Evolutionary conservation across 345 rosid species (phyloP).

Genomic region (Excoecaria agallocha): DNA sequence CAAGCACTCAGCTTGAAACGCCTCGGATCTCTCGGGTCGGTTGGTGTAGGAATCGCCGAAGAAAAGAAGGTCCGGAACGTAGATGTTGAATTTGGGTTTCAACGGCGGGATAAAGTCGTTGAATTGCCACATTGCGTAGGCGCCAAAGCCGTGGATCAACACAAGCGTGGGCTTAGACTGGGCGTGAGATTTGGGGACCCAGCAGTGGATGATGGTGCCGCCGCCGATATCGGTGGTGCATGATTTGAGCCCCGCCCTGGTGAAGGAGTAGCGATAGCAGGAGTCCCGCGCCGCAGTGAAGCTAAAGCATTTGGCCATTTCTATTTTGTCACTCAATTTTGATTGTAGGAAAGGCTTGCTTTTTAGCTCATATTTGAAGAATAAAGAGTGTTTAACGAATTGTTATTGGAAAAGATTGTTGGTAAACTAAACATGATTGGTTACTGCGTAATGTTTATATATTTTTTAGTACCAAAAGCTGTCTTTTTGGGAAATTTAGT

Average conservation of each 20-base stretch:
- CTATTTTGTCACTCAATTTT: too few species aligned
- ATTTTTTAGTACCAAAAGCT: too few species aligned
- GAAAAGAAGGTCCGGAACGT: conserved; percentile 83
- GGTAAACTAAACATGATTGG: too few species aligned
- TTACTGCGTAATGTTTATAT: too few species aligned
- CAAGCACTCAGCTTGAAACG: conserved; percentile 73
- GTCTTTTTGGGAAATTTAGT: too few species aligned
- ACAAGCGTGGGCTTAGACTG: conserved; percentile 50
- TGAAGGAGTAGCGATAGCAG: conserved; percentile 66
- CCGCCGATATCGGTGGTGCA: conserved; percentile 70
- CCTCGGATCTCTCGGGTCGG: conserved; percentile 60
- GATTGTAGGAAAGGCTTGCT: neutral
- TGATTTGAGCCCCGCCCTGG: conserved; percentile 65
- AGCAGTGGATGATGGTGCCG: conserved; percentile 81
- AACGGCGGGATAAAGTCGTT: conserved; percentile 48
- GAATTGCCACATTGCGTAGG: conserved; percentile 99
- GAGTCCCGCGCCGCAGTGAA: conserved; percentile 51
- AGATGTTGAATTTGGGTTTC: conserved; percentile 65
- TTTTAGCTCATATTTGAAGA: neutral
- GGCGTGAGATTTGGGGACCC: conserved; percentile 57
- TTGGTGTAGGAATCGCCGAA: conserved; percentile 87
- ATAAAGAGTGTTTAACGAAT: too few species aligned
- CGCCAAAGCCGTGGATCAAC: conserved; percentile 86
- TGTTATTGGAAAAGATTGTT: too few species aligned
- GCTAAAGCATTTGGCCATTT: conserved; percentile 66